These are phyloP conservation scores for Hexamita inflata DNA, from an alignment of 208 protist genomes.

Conservation along the genomic window DNA sequence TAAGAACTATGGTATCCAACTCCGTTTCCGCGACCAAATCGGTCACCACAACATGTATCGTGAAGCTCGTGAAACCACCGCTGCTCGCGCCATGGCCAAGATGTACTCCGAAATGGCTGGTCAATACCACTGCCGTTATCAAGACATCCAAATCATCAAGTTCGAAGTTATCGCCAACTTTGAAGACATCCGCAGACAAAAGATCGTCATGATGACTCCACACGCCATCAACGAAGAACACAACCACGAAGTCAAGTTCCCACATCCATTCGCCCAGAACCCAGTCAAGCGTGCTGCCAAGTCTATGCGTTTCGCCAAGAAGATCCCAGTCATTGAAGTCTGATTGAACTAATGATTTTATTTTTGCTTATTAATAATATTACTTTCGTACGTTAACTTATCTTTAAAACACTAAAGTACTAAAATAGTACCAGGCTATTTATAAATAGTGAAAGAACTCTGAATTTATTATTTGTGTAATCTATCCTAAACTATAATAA, in stretches of 20 bases:
- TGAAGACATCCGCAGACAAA: not conserved
- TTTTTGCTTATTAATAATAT: too few species aligned
- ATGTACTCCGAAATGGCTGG: slow-evolving; percentile 88
- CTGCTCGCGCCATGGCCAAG: slow-evolving; percentile 77
- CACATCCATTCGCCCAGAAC: not conserved
- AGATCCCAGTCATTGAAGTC: too few species aligned
- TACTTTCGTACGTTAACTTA: too few species aligned
- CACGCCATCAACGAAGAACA: too few species aligned
- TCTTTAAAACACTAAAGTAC: too few species aligned
- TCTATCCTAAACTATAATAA: too few species aligned
- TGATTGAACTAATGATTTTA: too few species aligned
- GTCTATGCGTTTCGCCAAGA: not conserved
- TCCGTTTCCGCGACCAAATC: slow-evolving; percentile 89
- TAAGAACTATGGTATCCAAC: slow-evolving; percentile 94
- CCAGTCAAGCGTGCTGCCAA: not conserved
- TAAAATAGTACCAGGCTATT: too few species aligned
- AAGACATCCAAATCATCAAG: slow-evolving; percentile 81
- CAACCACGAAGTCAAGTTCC: not conserved
- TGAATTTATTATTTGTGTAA: too few species aligned
- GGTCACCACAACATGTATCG: slow-evolving; percentile 97
- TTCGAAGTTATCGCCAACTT: slow-evolving; percentile 65
- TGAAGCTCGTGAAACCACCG: slow-evolving; percentile 88
- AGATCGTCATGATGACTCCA: slow-evolving; percentile 1
- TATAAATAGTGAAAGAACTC: too few species aligned
- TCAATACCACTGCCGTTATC: slow-evolving; percentile 73